Conservation (phyloP, 2,329 filamentous ascomycete species). For the Aspergillus sp. region DNA sequence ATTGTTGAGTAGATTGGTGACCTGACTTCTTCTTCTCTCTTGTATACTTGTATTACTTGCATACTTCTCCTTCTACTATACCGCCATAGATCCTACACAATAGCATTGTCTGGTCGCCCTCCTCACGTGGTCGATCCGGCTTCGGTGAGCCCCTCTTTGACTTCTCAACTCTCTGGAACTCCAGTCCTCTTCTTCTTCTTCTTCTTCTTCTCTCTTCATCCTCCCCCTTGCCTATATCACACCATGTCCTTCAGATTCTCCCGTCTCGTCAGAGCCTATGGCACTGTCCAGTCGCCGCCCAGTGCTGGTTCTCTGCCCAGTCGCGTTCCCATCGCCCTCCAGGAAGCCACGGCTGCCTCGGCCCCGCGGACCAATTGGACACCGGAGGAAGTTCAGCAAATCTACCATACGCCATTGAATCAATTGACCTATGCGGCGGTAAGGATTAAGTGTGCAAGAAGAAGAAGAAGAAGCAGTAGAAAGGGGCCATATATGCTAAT, state of each 20-base stretch:
- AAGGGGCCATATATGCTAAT: neutral
- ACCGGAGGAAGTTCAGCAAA: constrained; percentile 67
- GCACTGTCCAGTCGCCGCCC: constrained; percentile 31
- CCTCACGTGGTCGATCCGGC: neutral
- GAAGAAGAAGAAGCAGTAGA: neutral
- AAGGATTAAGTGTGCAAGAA: constrained; percentile 5
- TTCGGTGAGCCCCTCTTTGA: neutral
- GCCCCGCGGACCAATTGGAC: constrained; percentile 67
- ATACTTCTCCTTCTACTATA: too few species aligned
- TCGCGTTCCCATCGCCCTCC: constrained; percentile 24
- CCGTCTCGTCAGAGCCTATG: constrained; percentile 25
- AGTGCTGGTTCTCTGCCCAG: constrained; percentile 23
- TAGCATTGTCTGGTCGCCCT: too few species aligned
- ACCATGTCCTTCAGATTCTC: constrained; percentile 22
- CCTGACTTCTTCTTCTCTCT: too few species aligned
- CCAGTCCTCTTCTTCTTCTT: neutral
- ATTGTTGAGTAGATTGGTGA: constrained; percentile 15
- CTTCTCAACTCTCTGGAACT: neutral
- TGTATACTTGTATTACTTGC: too few species aligned
- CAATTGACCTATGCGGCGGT: constrained; percentile 69
- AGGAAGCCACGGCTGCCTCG: constrained; percentile 29
- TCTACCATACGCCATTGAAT: constrained; percentile 75
- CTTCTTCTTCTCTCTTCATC: too few species aligned
- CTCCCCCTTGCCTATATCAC: constrained; percentile 1
- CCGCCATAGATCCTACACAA: too few species aligned